Evolutionary conservation across 1,139 yeast genomes (phyloP).

Genomic region (Pichia sp.): DNA sequence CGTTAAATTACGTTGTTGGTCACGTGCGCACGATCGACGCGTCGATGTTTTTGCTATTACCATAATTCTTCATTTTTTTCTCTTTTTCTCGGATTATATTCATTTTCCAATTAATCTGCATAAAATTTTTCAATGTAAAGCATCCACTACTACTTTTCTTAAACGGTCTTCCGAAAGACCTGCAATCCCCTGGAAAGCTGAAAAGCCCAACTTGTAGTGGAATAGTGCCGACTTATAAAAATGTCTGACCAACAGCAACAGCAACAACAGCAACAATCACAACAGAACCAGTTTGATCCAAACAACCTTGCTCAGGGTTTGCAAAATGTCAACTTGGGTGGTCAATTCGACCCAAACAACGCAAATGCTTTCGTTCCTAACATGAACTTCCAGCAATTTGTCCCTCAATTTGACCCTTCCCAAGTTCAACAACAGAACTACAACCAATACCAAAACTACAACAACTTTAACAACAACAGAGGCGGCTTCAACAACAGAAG

Average conservation of each 20-base stretch:
- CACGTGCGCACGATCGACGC: not conserved
- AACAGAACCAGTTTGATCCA: constrained; percentile 36
- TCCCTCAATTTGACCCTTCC: constrained; percentile 25
- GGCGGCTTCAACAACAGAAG: constrained; percentile 22
- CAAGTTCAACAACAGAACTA: constrained; percentile 27
- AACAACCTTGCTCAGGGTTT: constrained; percentile 55
- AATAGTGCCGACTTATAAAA: not conserved
- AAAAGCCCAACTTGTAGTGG: not conserved
- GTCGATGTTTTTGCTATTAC: not conserved
- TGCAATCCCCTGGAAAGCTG: not conserved
- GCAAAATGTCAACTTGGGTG: constrained; percentile 37
- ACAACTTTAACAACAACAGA: constrained; percentile 19
- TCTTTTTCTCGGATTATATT: too few relatives aligned
- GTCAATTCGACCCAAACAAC: constrained; percentile 38
- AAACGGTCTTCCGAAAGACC: not conserved
- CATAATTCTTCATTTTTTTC: not conserved
- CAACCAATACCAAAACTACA: constrained; percentile 30
- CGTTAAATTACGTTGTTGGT: not conserved
- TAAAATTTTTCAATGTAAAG: not conserved
- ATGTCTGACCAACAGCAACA: constrained; percentile 41
- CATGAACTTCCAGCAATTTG: constrained; percentile 29
- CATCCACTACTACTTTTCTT: too few relatives aligned
- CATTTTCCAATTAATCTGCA: not conserved
- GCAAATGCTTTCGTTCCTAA: constrained; percentile 43
- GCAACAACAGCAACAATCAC: constrained; percentile 25